Percentiles rank a stretch among this genome's conserved stretches.
Conservation (phyloP, 169 alveolate genomes). For the Plasmodium gallinaceum region DNA sequence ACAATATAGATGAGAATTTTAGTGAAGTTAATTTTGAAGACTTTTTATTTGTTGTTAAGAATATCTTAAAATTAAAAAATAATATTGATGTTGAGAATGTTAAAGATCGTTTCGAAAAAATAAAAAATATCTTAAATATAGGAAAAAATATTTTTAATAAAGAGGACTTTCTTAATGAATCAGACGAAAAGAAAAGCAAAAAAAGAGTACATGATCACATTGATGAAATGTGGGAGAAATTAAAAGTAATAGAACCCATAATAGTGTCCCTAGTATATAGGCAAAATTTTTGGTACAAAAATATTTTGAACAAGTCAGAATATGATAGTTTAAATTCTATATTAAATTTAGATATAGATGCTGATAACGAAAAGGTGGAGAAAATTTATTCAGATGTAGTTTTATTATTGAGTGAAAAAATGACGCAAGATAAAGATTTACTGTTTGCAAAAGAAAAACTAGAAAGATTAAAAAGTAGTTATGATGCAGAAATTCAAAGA, state of each 20-base stretch:
- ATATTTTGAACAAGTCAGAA: slow-evolving; percentile 71
- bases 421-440: slow-evolving; percentile 69
- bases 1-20: slow-evolving; percentile 23
- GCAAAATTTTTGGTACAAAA: slow-evolving; percentile 64
- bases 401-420: slow-evolving; percentile 29
- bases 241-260: slow-evolving; percentile 36
- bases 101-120: slow-evolving; percentile 44
- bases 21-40: slow-evolving; percentile 40
- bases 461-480: slow-evolving; percentile 72
- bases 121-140: slow-evolving; percentile 37
- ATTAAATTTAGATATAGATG: slow-evolving; percentile 58
- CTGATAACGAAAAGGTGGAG: slow-evolving; percentile 31
- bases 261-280: slow-evolving; percentile 39
- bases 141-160: slow-evolving; percentile 40
- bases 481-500: slow-evolving; percentile 79
- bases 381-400: slow-evolving; percentile 41
- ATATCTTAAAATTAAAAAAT: slow-evolving; percentile 57
- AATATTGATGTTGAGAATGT: slow-evolving; percentile 20
- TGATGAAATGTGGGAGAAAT: slow-evolving; percentile 61
- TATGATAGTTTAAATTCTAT: slow-evolving; percentile 73
- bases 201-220: slow-evolving; percentile 31
- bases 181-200: not conserved
- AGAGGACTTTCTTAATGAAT: slow-evolving; percentile 23
- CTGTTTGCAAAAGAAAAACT: slow-evolving; percentile 64
- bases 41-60: slow-evolving; percentile 54